Evolutionary conservation across 2,329 filamentous ascomycete genomes (phyloP), one percentile per base, ranked within the genome.

Genomic region (Colletotrichum euphorbiae): DNA sequence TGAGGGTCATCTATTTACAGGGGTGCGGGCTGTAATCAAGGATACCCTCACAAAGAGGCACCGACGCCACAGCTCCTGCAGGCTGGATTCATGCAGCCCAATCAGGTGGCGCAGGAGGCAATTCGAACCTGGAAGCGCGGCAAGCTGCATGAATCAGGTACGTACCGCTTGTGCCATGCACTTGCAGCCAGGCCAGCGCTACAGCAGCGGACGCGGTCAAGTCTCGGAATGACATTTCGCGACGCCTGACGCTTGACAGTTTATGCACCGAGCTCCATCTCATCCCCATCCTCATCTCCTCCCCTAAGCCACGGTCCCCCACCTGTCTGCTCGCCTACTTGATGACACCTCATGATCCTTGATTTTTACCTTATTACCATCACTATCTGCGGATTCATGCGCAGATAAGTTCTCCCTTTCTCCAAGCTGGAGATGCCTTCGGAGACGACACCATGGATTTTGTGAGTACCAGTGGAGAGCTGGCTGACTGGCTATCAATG

Each of bases 401-500:
- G 66, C 50, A 21, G 48, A 45, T 67, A 59, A 61, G 36, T 40
- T 42, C 43, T 42, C 43, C 5, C 24, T n/a, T 28, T 52, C 9
- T 50, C 46, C 24, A 52, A 36, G 40, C 65, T 65, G 62, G 85
- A 80, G 75, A 86, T 85, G 84, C 79, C 78, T 79, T 77, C 77
- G 75, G 75, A 73, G 77, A 77, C 78, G 78, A 45, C 21, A 68
- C 75, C 75, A 88, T 88, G 85, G 85, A 88, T 78, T 88, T 88
- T 81, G 85, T 88, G 71, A 80, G 85, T 78, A 28, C 31, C 46
- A 38, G 38, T 46, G 31, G 12, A 42, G 17, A 24, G 31, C n/a
- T 36, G 1, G 19, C 54, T 19, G 28, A 9, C 24, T 7, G 2
- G 17, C 17, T 9, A 13, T 19, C 15, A 33, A 51, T 51, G 51